phyloP scores from a whole-genome alignment of 108 stramenopile genomes.

The Nitzschia putrida region DNA sequence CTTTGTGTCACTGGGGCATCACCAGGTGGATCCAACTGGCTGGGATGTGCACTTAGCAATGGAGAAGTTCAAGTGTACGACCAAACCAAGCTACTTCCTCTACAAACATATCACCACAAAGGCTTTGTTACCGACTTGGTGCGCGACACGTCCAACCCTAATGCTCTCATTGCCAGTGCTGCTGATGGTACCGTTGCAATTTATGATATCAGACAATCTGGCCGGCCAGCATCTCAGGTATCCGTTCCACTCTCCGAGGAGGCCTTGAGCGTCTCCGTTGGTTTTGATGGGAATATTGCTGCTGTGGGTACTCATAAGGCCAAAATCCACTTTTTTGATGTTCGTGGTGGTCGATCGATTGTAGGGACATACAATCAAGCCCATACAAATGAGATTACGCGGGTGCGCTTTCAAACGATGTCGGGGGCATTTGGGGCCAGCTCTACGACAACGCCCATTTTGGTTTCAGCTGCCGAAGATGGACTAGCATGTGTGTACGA shows the following conservation, averaged over 20 bases:
- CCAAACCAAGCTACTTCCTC: conserved; percentile 31
- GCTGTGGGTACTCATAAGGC: conserved; percentile 73
- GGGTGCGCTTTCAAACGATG: conserved; percentile 60
- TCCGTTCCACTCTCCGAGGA: conserved; percentile 34
- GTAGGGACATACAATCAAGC: conserved; percentile 78
- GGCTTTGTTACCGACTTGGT: conserved; percentile 31
- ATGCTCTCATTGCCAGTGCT: conserved; percentile 52
- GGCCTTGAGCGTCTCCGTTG: conserved; percentile 64
- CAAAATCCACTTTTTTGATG: conserved; percentile 75
- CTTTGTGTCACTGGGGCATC: conserved; percentile 32
- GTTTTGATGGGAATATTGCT: conserved; percentile 76
- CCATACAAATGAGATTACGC: conserved; percentile 83
- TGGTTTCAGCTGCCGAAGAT: conserved; percentile 81
- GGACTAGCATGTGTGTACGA: conserved; percentile 76
- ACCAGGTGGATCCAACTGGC: conserved; percentile 3
- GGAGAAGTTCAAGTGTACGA: conserved; percentile 59
- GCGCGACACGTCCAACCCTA: conserved; percentile 22
- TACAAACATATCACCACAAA: conserved; percentile 32
- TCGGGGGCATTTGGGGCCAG: conserved; percentile 7
- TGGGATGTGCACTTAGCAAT: conserved; percentile 58
- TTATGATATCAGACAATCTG: conserved; percentile 59
- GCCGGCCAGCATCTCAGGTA: conserved; percentile 11
- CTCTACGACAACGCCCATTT: conserved; percentile 35
- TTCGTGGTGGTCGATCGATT: conserved; percentile 41
- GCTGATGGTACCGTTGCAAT: conserved; percentile 62